Conservation (phyloP, 768 basidiomycete species). For the Kwoniella dendrophila region DNA sequence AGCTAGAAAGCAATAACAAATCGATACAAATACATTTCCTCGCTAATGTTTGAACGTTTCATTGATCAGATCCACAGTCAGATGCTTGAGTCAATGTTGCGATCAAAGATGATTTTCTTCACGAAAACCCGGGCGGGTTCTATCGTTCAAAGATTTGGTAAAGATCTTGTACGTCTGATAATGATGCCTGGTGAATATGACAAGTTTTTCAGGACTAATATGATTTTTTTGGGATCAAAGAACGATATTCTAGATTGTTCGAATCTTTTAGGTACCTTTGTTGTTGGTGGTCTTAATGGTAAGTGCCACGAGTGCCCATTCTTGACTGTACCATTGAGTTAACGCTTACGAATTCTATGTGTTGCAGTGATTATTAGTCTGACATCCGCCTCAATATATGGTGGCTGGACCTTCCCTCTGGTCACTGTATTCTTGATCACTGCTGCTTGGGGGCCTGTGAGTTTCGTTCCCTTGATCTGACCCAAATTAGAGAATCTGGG, state of each 20-base stretch:
- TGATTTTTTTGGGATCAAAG: constrained; percentile 11
- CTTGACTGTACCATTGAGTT: no score
- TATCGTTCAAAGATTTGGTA: constrained; percentile 46
- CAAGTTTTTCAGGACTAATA: neutral
- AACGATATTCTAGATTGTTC: constrained; percentile 27
- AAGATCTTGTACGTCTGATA: constrained; percentile 34
- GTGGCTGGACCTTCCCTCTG: constrained; percentile 30
- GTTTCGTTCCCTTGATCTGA: constrained; percentile 6
- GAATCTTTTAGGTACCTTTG: constrained; percentile 22
- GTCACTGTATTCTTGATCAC: constrained; percentile 18
- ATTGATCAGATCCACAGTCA: constrained; percentile 29
- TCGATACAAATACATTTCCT: no score
- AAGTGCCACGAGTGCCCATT: neutral
- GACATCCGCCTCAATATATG: constrained; percentile 27
- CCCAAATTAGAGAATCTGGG: no score
- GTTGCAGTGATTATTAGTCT: constrained; percentile 29
- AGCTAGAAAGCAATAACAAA: neutral
- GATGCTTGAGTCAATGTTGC: constrained; percentile 40
- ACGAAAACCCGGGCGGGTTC: constrained; percentile 42
- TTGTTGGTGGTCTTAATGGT: constrained; percentile 20
- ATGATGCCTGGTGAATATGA: neutral
- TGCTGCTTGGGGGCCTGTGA: constrained; percentile 35
- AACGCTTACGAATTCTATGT: no score
- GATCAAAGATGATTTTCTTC: constrained; percentile 44
- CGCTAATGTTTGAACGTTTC: no score